Evolutionary conservation across 2,329 filamentous ascomycete genomes (phyloP).

Genomic region (Colletotrichum eremochloae): DNA sequence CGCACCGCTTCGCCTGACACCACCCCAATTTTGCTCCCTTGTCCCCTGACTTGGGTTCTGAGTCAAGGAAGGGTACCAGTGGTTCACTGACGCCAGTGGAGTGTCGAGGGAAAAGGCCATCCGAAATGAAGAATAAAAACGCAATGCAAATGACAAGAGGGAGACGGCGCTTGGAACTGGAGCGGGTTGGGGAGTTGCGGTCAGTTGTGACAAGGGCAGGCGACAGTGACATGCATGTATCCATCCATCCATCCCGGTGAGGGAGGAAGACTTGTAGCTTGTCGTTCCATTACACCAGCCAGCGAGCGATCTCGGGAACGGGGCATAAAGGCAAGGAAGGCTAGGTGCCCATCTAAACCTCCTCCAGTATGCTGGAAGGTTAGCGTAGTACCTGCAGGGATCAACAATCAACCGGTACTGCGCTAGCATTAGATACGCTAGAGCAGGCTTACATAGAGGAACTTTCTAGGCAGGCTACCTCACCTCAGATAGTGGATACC

Average conservation of each 20-base stretch:
- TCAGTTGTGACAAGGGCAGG: conserved; percentile 16
- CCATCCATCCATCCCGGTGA: conserved; percentile 12
- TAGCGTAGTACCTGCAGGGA: too few relatives aligned
- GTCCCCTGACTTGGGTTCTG: conserved; percentile 27
- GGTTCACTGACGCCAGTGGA: conserved; percentile 21
- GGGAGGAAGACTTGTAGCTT: conserved; percentile 2
- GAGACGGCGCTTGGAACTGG: neutral
- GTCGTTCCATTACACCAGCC: neutral
- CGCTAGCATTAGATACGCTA: too few relatives aligned
- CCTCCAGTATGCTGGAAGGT: too few relatives aligned
- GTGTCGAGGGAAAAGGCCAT: conserved; percentile 27
- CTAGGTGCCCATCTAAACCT: too few relatives aligned
- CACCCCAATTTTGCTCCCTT: conserved; percentile 34
- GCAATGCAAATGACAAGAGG: neutral
- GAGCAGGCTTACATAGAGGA: too few relatives aligned
- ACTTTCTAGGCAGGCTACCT: too few relatives aligned
- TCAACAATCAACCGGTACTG: too few relatives aligned
- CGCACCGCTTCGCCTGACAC: conserved; percentile 13
- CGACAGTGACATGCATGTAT: conserved; percentile 22
- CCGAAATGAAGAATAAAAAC: conserved; percentile 5
- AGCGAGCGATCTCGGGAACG: neutral
- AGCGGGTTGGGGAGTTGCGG: conserved; percentile 35
- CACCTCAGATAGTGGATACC: too few relatives aligned
- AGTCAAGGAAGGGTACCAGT: conserved; percentile 37
- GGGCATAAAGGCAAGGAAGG: too few relatives aligned